A percentile compares a stretch with the other conserved stretches of the same genome.
Evolutionary conservation across 306 rosid species (phyloP).

Genomic region (Nissolia schottii): DNA sequence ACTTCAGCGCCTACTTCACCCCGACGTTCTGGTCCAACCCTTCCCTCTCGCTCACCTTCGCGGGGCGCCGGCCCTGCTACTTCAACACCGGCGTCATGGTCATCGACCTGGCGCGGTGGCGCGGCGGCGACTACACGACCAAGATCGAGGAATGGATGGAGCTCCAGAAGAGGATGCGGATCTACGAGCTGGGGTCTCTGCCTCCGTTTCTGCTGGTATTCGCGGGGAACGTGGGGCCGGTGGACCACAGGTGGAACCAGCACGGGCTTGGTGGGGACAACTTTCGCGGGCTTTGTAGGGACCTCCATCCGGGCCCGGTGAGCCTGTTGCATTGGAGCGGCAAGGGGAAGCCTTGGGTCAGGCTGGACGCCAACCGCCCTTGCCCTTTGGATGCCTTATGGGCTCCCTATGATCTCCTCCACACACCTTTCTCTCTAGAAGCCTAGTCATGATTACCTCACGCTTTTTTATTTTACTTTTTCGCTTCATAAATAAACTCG

Average conservation of each 20-base stretch:
- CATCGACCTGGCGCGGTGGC: conserved; percentile 73
- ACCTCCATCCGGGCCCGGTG: conserved; percentile 86
- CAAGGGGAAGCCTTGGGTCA: conserved; percentile 93
- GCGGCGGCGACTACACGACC: conserved; percentile 69
- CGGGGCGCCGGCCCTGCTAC: conserved; percentile 69
- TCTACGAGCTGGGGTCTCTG: conserved; percentile 85
- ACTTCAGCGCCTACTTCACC: conserved; percentile 74
- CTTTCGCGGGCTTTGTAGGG: conserved; percentile 74
- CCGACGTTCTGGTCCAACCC: conserved; percentile 91
- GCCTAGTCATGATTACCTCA: conserved; percentile 24
- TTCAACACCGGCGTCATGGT: conserved; percentile 99
- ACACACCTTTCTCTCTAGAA: conserved; percentile 57
- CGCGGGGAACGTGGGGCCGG: conserved; percentile 73
- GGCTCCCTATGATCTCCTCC: conserved; percentile 87
- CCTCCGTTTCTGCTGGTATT: conserved; percentile 89
- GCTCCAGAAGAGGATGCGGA: conserved; percentile 91
- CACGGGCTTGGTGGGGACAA: conserved; percentile 98
- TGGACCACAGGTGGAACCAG: conserved; percentile 93
- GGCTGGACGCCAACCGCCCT: conserved; percentile 75
- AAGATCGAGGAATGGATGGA: conserved; percentile 96
- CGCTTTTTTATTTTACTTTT: background rate
- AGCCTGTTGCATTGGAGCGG: conserved; percentile 98
- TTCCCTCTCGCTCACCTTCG: conserved; percentile 60
- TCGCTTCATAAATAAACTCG: background rate
- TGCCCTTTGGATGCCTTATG: conserved; percentile 90